These are phyloP conservation scores for Epichloe gansuensis DNA, from an alignment of 2,329 filamentous ascomycete genomes.

Conservation along the genomic window DNA sequence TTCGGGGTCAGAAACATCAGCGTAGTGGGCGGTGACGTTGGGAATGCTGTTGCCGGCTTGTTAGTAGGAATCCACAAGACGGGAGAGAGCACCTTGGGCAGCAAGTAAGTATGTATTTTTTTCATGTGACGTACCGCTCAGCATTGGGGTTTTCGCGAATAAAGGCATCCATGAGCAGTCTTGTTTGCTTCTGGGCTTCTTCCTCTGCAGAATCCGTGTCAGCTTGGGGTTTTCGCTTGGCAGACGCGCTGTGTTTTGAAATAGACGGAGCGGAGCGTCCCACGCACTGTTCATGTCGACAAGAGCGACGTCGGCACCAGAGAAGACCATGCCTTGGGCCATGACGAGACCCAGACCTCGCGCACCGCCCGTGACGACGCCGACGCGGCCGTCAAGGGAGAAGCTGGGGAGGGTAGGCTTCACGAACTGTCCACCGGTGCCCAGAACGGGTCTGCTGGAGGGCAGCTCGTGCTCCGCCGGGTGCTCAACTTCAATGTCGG, in stretches of 20 bases:
- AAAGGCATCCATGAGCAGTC: slow-evolving; percentile 62
- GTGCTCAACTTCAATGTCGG: slow-evolving; percentile 63
- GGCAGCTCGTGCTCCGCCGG: slow-evolving; percentile 64
- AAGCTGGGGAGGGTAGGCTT: slow-evolving; percentile 78
- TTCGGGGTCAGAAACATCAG: slow-evolving; percentile 69
- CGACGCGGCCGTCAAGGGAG: slow-evolving; percentile 72
- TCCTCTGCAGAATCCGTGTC: slow-evolving; percentile 46
- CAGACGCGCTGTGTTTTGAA: not conserved
- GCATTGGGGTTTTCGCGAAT: slow-evolving; percentile 66
- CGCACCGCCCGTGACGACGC: slow-evolving; percentile 80
- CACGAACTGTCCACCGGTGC: slow-evolving; percentile 67
- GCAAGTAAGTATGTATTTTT: too few species aligned
- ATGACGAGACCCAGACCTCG: slow-evolving; percentile 83
- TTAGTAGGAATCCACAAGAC: not conserved
- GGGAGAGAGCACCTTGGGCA: too few species aligned
- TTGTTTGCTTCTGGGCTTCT: slow-evolving; percentile 67
- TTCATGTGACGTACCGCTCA: slow-evolving; percentile 36
- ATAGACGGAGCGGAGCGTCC: not conserved
- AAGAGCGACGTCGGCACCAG: slow-evolving; percentile 78
- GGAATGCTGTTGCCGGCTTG: slow-evolving; percentile 36
- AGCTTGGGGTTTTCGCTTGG: not conserved
- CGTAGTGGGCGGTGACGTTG: slow-evolving; percentile 78
- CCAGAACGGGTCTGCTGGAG: slow-evolving; percentile 54
- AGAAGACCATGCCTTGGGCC: slow-evolving; percentile 80
- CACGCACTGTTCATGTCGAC: slow-evolving; percentile 75